A percentile compares a stretch with the other conserved stretches of the same genome.
Conservation (phyloP, 2,329 filamentous ascomycete genomes). For the Aspergillus carbonarius region DNA sequence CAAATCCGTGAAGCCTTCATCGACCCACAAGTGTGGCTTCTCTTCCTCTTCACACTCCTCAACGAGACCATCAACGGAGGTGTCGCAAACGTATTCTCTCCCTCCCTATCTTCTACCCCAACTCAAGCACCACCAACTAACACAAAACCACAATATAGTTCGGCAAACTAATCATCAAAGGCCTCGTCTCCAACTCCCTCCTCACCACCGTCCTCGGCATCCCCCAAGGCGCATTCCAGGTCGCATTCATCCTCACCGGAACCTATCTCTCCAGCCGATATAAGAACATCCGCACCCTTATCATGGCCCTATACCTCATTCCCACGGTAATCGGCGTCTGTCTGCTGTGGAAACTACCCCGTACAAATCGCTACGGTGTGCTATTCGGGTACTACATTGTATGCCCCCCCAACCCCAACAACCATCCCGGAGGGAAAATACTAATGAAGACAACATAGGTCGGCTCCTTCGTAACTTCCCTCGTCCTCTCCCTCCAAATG, state of each 20-base stretch:
- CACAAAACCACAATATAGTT: slow-evolving; percentile 31
- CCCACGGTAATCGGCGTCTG: slow-evolving; percentile 53
- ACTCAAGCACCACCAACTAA: background rate
- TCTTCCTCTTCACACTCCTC: slow-evolving; percentile 49
- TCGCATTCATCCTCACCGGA: slow-evolving; percentile 53
- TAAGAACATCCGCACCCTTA: slow-evolving; percentile 51
- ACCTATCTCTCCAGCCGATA: slow-evolving; percentile 54
- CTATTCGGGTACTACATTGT: slow-evolving; percentile 55
- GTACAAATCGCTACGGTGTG: slow-evolving; percentile 46
- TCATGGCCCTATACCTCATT: slow-evolving; percentile 54
- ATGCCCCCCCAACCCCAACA: background rate
- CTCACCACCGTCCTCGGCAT: slow-evolving; percentile 55
- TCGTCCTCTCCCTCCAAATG: slow-evolving; percentile 53
- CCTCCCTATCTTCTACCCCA: background rate
- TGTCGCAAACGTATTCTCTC: slow-evolving; percentile 42
- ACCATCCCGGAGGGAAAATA: background rate
- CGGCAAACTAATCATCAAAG: slow-evolving; percentile 53
- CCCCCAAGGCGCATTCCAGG: slow-evolving; percentile 55
- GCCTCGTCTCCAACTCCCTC: slow-evolving; percentile 47
- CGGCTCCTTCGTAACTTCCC: slow-evolving; percentile 51
- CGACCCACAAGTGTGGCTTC: slow-evolving; percentile 48
- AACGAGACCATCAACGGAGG: slow-evolving; percentile 57
- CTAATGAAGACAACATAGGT: slow-evolving; percentile 8
- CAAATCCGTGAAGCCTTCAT: slow-evolving; percentile 51
- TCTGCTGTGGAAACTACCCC: slow-evolving; percentile 53